phyloP scores from a whole-genome alignment of 768 basidiomycete genomes.

The Lentinula lateritia region DNA sequence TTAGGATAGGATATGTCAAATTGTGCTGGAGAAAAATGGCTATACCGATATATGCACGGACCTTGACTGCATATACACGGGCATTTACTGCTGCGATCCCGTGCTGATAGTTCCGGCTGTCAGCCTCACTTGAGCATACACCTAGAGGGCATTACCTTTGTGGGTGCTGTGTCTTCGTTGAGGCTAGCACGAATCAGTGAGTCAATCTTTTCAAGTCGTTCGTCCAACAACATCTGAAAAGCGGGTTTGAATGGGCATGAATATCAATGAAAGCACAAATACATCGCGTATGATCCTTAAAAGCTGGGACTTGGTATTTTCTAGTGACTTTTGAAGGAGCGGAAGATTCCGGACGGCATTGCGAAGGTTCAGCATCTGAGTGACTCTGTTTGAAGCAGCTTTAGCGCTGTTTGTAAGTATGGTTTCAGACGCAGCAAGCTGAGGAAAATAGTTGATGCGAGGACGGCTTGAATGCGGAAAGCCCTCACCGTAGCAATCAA shows the following conservation, averaged over 20 bases:
- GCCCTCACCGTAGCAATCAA: conserved; percentile 60
- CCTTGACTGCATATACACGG: conserved; percentile 86
- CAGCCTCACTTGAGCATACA: neutral
- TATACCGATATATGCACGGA: conserved; percentile 13
- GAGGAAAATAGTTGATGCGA: neutral
- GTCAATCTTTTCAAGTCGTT: conserved; percentile 61
- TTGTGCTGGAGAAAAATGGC: neutral
- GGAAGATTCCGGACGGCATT: conserved; percentile 67
- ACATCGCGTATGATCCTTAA: conserved; percentile 61
- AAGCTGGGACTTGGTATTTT: conserved; percentile 51
- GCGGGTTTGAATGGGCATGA: neutral
- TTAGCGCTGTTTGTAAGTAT: conserved; percentile 51
- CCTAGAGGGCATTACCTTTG: conserved; percentile 41
- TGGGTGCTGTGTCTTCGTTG: conserved; percentile 62
- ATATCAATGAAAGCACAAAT: neutral
- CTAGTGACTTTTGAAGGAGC: conserved; percentile 54
- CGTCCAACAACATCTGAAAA: conserved; percentile 67
- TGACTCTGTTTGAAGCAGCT: conserved; percentile 60
- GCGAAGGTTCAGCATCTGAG: conserved; percentile 77
- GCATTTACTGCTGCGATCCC: conserved; percentile 72
- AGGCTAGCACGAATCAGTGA: conserved; percentile 52
- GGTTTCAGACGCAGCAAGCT: conserved; percentile 67
- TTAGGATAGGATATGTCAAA: conserved; percentile 15
- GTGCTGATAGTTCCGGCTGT: conserved; percentile 35
- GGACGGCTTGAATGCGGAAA: neutral